Percentiles rank a stretch among this genome's conserved stretches.
These are phyloP conservation scores for Penicillium sp. DNA, from an alignment of 2,329 filamentous ascomycete species.

Conservation along the genomic window DNA sequence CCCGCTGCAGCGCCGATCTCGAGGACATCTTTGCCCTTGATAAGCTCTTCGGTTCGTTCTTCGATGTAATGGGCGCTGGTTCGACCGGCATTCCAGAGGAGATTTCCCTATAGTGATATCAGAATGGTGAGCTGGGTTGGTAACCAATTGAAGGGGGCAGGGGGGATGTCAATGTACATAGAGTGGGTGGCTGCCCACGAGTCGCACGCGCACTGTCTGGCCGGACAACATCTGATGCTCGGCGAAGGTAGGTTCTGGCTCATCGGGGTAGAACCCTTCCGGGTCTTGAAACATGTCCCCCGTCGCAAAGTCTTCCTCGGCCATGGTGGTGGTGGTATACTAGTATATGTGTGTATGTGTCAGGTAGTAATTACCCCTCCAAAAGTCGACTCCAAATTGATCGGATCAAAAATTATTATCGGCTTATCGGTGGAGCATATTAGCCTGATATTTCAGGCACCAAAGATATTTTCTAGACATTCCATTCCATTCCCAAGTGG, in stretches of 20 bases:
- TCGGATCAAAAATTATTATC: conserved; percentile 17
- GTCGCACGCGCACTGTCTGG: conserved; percentile 68
- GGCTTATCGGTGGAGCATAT: conserved; percentile 15
- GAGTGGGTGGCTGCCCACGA: conserved; percentile 85
- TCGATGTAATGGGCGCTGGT: conserved; percentile 80
- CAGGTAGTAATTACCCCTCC: conserved; percentile 5
- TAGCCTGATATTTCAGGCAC: neutral
- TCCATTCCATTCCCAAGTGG: no score
- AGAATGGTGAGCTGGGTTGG: neutral
- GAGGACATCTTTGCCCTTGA: conserved; percentile 73
- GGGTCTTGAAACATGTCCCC: conserved; percentile 77
- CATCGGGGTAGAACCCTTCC: conserved; percentile 76
- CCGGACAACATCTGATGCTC: conserved; percentile 72
- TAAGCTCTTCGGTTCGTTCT: conserved; percentile 60
- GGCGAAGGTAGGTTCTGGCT: conserved; percentile 74
- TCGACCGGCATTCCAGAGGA: conserved; percentile 88
- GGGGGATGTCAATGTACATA: conserved; percentile 62
- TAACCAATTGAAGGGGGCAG: conserved; percentile 10
- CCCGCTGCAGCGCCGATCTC: conserved; percentile 90
- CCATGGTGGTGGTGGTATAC: conserved; percentile 24
- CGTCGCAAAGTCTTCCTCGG: conserved; percentile 40
- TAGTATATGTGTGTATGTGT: no score
- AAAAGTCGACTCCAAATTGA: neutral
- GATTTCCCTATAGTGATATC: conserved; percentile 64
- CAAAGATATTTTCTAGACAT: no score